Evolutionary conservation across 2,329 filamentous ascomycete genomes (phyloP).

Genomic region (Ophiostoma perfectum): DNA sequence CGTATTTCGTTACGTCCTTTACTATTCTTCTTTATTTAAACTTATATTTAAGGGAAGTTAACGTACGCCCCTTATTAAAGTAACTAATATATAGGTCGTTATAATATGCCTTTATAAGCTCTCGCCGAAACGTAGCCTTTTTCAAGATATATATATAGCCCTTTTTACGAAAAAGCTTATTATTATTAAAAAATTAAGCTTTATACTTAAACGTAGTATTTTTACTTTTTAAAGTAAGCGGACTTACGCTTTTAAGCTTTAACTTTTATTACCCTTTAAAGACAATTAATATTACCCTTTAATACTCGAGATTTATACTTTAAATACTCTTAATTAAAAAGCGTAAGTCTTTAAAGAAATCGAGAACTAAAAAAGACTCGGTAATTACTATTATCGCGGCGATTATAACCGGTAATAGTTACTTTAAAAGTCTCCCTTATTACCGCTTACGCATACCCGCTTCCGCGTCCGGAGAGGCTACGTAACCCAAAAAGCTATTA

Average conservation of each 20-base stretch:
- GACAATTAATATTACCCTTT: neutral
- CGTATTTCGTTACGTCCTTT: neutral
- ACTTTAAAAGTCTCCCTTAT: neutral
- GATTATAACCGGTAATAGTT: neutral
- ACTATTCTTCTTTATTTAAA: neutral
- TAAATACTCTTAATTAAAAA: neutral
- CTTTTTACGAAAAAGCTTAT: neutral
- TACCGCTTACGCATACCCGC: too few relatives aligned
- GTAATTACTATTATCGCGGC: neutral
- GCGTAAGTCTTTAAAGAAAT: neutral
- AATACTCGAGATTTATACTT: neutral
- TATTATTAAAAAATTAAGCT: neutral
- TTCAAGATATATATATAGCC: neutral
- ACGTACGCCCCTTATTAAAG: neutral
- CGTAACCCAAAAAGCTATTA: neutral
- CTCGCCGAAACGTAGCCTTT: neutral
- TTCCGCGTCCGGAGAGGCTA: too few relatives aligned
- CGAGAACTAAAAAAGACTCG: neutral
- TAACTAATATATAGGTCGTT: neutral
- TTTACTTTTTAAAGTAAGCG: too few relatives aligned
- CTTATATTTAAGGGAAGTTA: neutral
- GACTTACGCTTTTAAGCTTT: too few relatives aligned
- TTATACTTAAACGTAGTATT: neutral
- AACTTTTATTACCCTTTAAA: too few relatives aligned
- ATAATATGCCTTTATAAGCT: neutral